Conservation (phyloP, 495 filamentous ascomycete genomes). For the Amorphotheca resinae region DNA sequence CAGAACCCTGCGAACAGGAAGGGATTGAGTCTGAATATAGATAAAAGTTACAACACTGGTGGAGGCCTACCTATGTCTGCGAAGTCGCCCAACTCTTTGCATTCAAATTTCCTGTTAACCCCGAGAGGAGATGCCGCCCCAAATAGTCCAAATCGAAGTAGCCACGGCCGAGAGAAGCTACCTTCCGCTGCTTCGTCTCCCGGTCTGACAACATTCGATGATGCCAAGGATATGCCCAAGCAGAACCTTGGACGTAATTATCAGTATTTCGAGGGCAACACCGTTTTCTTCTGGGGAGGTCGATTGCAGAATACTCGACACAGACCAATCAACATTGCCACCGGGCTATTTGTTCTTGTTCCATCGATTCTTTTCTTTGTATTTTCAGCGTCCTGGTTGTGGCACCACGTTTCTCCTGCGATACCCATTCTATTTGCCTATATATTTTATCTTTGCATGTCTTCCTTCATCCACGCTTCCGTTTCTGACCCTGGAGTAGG, state of each 20-base stretch:
- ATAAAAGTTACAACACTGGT: slow-evolving; percentile 38
- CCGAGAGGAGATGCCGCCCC: slow-evolving; percentile 34
- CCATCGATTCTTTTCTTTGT: slow-evolving; percentile 73
- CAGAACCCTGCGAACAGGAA: slow-evolving; percentile 37
- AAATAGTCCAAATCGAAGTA: slow-evolving; percentile 38
- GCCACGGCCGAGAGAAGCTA: slow-evolving; percentile 59
- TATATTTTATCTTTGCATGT: slow-evolving; percentile 76
- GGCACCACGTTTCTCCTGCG: slow-evolving; percentile 81
- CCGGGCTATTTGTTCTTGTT: slow-evolving; percentile 62
- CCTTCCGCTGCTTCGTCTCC: slow-evolving; percentile 68
- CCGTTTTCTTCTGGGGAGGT: slow-evolving; percentile 74
- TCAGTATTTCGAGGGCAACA: slow-evolving; percentile 88
- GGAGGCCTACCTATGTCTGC: slow-evolving; percentile 39
- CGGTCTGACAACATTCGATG: slow-evolving; percentile 30
- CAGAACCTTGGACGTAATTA: slow-evolving; percentile 53
- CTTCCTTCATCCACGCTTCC: slow-evolving; percentile 87
- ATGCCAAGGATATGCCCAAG: slow-evolving; percentile 2
- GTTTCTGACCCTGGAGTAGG: slow-evolving; percentile 83
- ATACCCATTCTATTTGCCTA: slow-evolving; percentile 88
- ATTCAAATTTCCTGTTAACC: slow-evolving; percentile 52
- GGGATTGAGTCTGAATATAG: slow-evolving; percentile 45
- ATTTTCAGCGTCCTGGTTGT: slow-evolving; percentile 83
- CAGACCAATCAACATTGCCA: slow-evolving; percentile 84
- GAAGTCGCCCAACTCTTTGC: slow-evolving; percentile 63
- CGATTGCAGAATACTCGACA: slow-evolving; percentile 79